A percentile compares a stretch with the other conserved stretches of the same genome.
phyloP scores from a whole-genome alignment of 2,329 filamentous ascomycete species.

The Seiridium unicorne region DNA sequence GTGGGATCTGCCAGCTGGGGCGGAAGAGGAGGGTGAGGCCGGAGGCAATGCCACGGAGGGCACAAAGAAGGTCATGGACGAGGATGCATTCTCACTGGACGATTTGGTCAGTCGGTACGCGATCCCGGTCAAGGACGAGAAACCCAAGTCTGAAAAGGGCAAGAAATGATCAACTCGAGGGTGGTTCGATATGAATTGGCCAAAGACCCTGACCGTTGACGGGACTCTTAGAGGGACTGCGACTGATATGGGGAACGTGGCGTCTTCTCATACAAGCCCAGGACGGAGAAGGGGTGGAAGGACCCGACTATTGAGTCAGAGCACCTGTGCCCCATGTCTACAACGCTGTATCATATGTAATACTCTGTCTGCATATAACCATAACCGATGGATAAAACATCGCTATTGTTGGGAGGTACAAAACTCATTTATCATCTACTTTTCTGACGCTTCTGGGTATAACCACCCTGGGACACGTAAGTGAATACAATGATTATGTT shows the following conservation, averaged over 20 bases:
- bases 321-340: not conserved
- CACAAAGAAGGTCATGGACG: slow-evolving; percentile 15
- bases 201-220: not conserved
- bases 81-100: slow-evolving; percentile 34
- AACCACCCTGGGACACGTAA: not conserved
- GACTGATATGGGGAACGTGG: no score
- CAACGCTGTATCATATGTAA: slow-evolving; percentile 21
- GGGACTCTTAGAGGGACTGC: not conserved
- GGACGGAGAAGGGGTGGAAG: no score
- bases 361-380: slow-evolving; percentile 24
- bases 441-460: slow-evolving; percentile 2
- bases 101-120: slow-evolving; percentile 53
- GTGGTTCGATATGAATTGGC: slow-evolving; percentile 42
- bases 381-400: not conserved
- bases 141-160: slow-evolving; percentile 35
- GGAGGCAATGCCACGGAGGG: slow-evolving; percentile 2
- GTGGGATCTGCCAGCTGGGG: slow-evolving; percentile 60
- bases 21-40: slow-evolving; percentile 23
- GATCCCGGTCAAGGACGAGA: slow-evolving; percentile 33
- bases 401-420: not conserved
- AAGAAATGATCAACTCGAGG: slow-evolving; percentile 32
- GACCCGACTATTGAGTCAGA: no score
- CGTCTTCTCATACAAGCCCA: no score
- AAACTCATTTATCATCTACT: not conserved
- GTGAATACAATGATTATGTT: not conserved